These are phyloP conservation scores for Fermentozyma sake DNA, from an alignment of 1,139 yeast species.

Conservation along the genomic window DNA sequence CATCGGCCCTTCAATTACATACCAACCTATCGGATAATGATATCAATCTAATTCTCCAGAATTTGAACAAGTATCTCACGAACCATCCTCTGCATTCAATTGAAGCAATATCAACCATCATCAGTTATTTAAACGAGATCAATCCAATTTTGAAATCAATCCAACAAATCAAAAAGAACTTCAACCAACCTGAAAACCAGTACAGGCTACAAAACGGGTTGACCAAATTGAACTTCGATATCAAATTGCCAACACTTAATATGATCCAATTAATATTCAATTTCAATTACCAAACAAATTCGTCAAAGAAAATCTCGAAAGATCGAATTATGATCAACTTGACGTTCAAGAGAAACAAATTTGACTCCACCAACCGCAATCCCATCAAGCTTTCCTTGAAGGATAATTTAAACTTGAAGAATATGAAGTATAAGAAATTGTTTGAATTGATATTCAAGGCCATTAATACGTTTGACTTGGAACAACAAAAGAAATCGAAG, in stretches of 20 bases:
- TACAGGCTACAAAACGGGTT: slow-evolving; percentile 29
- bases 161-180: slow-evolving; percentile 11
- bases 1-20: not conserved
- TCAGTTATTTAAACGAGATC: slow-evolving; percentile 29
- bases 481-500: slow-evolving; percentile 1
- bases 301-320: slow-evolving; percentile 31
- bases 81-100: too few relatives aligned
- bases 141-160: slow-evolving; percentile 28
- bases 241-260: slow-evolving; percentile 29
- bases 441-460: slow-evolving; percentile 38
- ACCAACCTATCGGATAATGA: slow-evolving; percentile 10
- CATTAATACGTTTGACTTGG: slow-evolving; percentile 24
- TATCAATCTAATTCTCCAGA: slow-evolving; percentile 20
- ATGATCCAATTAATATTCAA: slow-evolving; percentile 30
- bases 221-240: slow-evolving; percentile 28
- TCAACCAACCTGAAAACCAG: slow-evolving; percentile 7
- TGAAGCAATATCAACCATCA: slow-evolving; percentile 29
- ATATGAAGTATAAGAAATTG: slow-evolving; percentile 35
- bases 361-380: slow-evolving; percentile 20
- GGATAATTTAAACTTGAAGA: slow-evolving; percentile 36
- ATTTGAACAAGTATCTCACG: slow-evolving; percentile 21
- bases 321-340: slow-evolving; percentile 32
- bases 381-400: slow-evolving; percentile 29
- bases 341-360: slow-evolving; percentile 31
- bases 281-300: slow-evolving; percentile 23